Base-by-base conservation (phyloP, 1,284 basidiomycete species). In the Trichosporon inkin region DNA sequence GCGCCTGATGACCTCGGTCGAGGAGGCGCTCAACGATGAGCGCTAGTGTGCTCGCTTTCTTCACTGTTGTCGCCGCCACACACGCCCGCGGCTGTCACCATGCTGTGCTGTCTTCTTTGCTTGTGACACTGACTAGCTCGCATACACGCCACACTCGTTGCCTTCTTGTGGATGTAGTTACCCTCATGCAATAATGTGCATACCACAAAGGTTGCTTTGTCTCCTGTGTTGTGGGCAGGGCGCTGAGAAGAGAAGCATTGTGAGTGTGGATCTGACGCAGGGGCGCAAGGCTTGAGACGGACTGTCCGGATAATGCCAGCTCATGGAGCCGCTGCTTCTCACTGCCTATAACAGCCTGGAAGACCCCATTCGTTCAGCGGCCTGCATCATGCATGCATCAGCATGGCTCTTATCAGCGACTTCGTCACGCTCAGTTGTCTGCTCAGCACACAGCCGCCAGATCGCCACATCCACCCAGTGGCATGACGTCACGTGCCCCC, bases 141-240 rank as follows among this genome's bases (percentile, higher is more conserved):
- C n/a, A n/a, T 6, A 49, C 24, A 49, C 44, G 10, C 44, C 28
- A 49, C 24, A 6, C n/a, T 49, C 44, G 44, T 24, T 49, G 10
- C 22, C 10, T 8, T 28, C 22, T 16, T 49, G 24, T 24, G 24
- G 16, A 16, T 49, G 44, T 28, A 32, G 6, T 41, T n/a, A 22
- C 13, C 44, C 3, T 6, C 8, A 49, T 49, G 44, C 44, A 49
- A 49, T n/a, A 49, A 49, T 49, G 44, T 49, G 44, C 44, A 49
- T 49, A 49, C 10, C 8, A 8, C 5, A 5, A 8, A 32, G 4
- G 4, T 4, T 32, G 28, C 28, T 32, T 8, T 8, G 28, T 32
- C 28, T 4, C 4, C 28, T 8, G 4, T 4, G 8, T 32, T 32
- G 28, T 32, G 5, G 4, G 28, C n/a, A 8, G 28, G 28, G 28